Evolutionary conservation across 2,329 filamentous ascomycete genomes (phyloP).

Genomic region (Stagonosporopsis cucurbitacearum): DNA sequence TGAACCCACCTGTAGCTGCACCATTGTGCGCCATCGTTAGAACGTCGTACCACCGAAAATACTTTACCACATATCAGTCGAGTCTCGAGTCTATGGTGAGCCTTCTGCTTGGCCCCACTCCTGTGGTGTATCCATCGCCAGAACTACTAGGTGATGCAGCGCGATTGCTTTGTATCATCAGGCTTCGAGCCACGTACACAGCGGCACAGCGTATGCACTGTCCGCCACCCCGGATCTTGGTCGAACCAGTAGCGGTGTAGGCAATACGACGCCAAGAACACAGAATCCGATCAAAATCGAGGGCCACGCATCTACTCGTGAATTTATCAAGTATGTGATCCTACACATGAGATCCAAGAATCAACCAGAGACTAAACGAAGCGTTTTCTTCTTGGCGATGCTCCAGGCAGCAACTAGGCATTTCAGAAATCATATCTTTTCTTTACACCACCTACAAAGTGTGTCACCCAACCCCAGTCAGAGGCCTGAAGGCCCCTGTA

Average conservation of each 20-base stretch:
- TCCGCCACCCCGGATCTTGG: conserved; percentile 12
- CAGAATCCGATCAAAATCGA: background rate
- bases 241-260: background rate
- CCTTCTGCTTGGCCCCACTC: background rate
- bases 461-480: background rate
- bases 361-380: background rate
- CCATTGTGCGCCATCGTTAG: background rate
- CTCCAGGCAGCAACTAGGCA: background rate
- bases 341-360: background rate
- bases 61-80: background rate
- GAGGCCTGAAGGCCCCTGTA: background rate
- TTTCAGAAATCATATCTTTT: background rate
- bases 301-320: background rate
- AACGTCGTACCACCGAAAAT: background rate
- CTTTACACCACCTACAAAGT: background rate
- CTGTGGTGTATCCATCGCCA: background rate
- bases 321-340: background rate
- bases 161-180: background rate
- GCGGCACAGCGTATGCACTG: background rate
- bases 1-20: background rate
- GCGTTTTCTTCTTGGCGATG: background rate
- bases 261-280: background rate
- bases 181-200: background rate
- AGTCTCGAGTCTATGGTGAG: background rate
- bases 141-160: background rate